These are phyloP conservation scores for Candida sp. DNA, from an alignment of 1,139 yeast genomes.

Conservation along the genomic window DNA sequence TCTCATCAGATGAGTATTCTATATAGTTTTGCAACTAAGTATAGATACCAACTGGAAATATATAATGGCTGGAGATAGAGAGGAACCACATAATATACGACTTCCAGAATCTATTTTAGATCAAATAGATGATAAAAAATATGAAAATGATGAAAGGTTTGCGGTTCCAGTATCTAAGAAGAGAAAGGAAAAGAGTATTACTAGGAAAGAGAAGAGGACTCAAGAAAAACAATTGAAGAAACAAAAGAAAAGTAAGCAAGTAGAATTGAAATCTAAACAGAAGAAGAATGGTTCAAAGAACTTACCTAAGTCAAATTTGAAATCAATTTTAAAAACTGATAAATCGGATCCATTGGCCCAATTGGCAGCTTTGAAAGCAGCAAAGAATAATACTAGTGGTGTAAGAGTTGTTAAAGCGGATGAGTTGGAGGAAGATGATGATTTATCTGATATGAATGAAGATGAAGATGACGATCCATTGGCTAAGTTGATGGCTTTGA, in stretches of 20 bases:
- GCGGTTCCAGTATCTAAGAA: slow-evolving; percentile 24
- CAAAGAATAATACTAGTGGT: slow-evolving; percentile 3
- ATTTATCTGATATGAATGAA: slow-evolving; percentile 7
- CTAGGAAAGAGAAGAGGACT: slow-evolving; percentile 58
- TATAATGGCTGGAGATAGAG: slow-evolving; percentile 6
- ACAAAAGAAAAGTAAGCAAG: slow-evolving; percentile 23
- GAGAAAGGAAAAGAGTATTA: slow-evolving; percentile 21
- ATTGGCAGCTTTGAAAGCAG: slow-evolving; percentile 33
- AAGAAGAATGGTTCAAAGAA: slow-evolving; percentile 6
- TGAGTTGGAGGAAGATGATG: slow-evolving; percentile 16
- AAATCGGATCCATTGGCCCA: slow-evolving; percentile 32
- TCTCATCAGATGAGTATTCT: slow-evolving; percentile 1
- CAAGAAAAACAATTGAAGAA: slow-evolving; percentile 52
- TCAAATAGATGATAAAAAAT: slow-evolving; percentile 43
- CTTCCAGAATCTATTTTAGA: slow-evolving; percentile 69
- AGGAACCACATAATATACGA: slow-evolving; percentile 46
- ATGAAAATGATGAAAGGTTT: slow-evolving; percentile 31
- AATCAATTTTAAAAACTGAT: slow-evolving; percentile 3
- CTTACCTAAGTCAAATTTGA: not conserved
- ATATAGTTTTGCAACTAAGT: too few relatives aligned
- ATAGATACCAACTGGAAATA: not conserved
- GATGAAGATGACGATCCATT: slow-evolving; percentile 25
- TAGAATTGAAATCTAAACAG: slow-evolving; percentile 5
- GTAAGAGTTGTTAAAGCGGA: slow-evolving; percentile 26
- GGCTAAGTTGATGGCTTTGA: slow-evolving; percentile 37